These are phyloP conservation scores for Smittium culicis DNA, from an alignment of 371 early-diverging fungal species.

Conservation along the genomic window DNA sequence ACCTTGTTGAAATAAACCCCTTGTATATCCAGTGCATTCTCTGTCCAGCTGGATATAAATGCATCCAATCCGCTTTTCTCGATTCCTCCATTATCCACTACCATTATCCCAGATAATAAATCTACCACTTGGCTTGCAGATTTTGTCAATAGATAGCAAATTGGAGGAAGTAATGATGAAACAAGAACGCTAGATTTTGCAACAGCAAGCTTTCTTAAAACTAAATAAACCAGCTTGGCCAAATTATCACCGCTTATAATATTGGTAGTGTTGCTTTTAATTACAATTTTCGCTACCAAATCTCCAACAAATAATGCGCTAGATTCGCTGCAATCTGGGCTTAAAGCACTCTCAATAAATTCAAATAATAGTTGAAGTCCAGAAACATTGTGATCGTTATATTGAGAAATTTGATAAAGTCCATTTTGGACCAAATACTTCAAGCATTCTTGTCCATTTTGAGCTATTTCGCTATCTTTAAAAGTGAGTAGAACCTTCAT, in stretches of 20 bases:
- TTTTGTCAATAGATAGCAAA: constrained; percentile 60
- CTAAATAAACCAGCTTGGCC: constrained; percentile 2
- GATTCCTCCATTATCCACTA: constrained; percentile 16
- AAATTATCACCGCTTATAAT: constrained; percentile 3
- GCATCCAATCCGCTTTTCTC: constrained; percentile 20
- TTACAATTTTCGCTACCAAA: constrained; percentile 42
- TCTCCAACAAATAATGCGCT: constrained; percentile 80
- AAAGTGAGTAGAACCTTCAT: constrained; percentile 50
- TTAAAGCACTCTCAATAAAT: constrained; percentile 59
- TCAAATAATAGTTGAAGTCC: constrained; percentile 67
- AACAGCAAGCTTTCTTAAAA: background rate
- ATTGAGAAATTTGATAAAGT: constrained; percentile 42
- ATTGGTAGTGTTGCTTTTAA: constrained; percentile 12
- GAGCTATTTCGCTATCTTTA: constrained; percentile 49
- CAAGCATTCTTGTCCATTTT: constrained; percentile 49
- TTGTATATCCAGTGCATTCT: constrained; percentile 22
- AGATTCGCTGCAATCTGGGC: constrained; percentile 58
- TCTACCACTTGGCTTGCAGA: constrained; percentile 53
- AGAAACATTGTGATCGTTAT: constrained; percentile 36
- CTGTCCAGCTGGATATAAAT: constrained; percentile 20
- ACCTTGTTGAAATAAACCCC: constrained; percentile 25
- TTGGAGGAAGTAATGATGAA: constrained; percentile 52
- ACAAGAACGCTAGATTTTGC: constrained; percentile 53
- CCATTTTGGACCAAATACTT: constrained; percentile 50
- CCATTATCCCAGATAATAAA: constrained; percentile 8